Evolutionary conservation across 257 asterid genomes (phyloP).

Genomic region (Nicotiana obtusifolia): DNA sequence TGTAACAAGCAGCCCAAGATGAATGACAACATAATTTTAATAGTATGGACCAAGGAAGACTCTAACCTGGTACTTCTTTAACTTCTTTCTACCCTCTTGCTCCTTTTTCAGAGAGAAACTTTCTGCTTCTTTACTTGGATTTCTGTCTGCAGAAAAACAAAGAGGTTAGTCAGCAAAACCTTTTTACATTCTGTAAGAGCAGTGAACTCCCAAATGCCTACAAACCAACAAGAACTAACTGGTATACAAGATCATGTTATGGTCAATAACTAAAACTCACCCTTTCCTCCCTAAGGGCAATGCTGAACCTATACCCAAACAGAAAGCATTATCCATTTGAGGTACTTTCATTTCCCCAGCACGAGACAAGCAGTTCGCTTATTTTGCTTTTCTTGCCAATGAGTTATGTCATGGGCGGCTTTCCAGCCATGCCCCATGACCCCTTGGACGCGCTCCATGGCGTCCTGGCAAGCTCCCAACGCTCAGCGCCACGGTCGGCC

Average conservation of each 20-base stretch:
- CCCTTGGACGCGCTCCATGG: too few species aligned
- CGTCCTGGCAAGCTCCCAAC: too few species aligned
- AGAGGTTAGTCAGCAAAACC: conserved; percentile 4
- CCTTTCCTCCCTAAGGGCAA: background rate
- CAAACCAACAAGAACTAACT: background rate
- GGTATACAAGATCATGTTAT: background rate
- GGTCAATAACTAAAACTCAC: background rate
- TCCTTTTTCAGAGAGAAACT: conserved; percentile 55
- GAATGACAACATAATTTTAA: conserved; percentile 7
- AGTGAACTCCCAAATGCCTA: background rate
- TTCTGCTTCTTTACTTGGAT: conserved; percentile 42
- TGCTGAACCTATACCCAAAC: background rate
- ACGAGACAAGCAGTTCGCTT: background rate
- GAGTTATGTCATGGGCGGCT: too few species aligned
- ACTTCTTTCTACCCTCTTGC: conserved; percentile 56
- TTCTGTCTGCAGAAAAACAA: conserved; percentile 36
- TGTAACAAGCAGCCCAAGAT: background rate
- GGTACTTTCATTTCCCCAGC: background rate
- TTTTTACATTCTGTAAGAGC: background rate
- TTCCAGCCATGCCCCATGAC: too few species aligned
- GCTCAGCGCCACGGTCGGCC: too few species aligned
- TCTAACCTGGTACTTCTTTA: conserved; percentile 68
- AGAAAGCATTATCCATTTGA: background rate
- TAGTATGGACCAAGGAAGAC: background rate
- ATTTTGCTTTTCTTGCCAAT: background rate